A percentile compares a stretch with the other conserved stretches of the same genome.
These are phyloP conservation scores for Martiniozyma abietophila DNA, from an alignment of 805 yeast genomes.

Conservation along the genomic window DNA sequence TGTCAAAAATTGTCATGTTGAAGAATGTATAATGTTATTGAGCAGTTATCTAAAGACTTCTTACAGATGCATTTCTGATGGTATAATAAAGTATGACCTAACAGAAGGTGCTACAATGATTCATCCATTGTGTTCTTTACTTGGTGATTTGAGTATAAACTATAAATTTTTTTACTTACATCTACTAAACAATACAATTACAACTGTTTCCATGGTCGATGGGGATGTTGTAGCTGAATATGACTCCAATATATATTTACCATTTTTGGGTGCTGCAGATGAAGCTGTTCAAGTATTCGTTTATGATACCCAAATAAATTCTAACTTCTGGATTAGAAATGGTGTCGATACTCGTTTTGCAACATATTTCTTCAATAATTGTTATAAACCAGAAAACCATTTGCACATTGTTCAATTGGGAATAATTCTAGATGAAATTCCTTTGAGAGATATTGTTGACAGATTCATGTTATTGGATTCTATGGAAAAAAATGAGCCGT, in stretches of 20 bases:
- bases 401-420: conserved; percentile 38
- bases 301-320: conserved; percentile 48
- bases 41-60: conserved; percentile 24
- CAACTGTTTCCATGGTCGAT: conserved; percentile 6
- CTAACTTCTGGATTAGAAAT: conserved; percentile 69
- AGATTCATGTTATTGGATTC: conserved; percentile 46
- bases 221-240: conserved; percentile 4
- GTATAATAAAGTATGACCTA: conserved; percentile 15
- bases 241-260: conserved; percentile 9
- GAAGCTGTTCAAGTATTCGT: conserved; percentile 52
- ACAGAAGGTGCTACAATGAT: conserved; percentile 48
- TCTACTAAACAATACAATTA: conserved; percentile 12
- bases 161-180: conserved; percentile 22
- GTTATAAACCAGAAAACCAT: conserved; percentile 29
- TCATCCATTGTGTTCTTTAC: conserved; percentile 50
- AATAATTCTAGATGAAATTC: conserved; percentile 26
- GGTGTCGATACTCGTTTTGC: conserved; percentile 35
- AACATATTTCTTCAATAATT: conserved; percentile 12
- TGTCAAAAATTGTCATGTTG: conserved; percentile 14
- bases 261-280: conserved; percentile 38
- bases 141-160: conserved; percentile 35
- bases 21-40: conserved; percentile 29
- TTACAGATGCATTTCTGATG: not conserved
- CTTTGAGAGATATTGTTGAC: conserved; percentile 33
- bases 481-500: conserved; percentile 11